These are phyloP conservation scores for Phytopythium delawarense DNA, from an alignment of 352 stramenopile genomes.

Conservation along the genomic window DNA sequence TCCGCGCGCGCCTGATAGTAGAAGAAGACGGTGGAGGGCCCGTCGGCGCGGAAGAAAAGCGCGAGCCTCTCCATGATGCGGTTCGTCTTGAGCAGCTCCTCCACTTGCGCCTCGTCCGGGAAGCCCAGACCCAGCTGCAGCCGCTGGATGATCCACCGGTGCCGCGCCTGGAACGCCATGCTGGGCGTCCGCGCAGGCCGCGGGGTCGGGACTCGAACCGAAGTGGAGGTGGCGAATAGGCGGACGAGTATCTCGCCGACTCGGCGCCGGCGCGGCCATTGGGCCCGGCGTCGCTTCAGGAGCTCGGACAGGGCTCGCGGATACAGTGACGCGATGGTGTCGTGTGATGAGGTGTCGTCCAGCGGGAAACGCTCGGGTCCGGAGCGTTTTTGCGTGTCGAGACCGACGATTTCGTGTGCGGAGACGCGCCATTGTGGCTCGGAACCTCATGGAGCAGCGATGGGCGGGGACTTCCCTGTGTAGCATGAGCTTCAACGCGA, in stretches of 20 bases:
- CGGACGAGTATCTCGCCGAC: background rate
- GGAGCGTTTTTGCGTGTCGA: too few relatives aligned
- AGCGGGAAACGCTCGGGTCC: too few relatives aligned
- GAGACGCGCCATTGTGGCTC: too few relatives aligned
- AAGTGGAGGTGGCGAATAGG: background rate
- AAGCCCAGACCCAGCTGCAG: conserved; percentile 73
- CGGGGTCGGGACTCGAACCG: too few relatives aligned
- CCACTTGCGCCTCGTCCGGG: conserved; percentile 63
- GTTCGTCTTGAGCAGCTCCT: conserved; percentile 78
- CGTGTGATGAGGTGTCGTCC: too few relatives aligned
- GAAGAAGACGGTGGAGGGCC: conserved; percentile 73
- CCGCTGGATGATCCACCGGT: conserved; percentile 84
- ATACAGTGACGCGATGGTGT: background rate
- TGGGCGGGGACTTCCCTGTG: too few relatives aligned
- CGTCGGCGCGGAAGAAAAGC: conserved; percentile 67
- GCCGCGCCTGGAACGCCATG: conserved; percentile 84
- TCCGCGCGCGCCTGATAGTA: conserved; percentile 54
- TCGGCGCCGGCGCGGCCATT: background rate
- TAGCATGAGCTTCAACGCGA: too few relatives aligned
- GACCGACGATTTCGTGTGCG: too few relatives aligned
- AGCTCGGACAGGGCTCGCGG: background rate
- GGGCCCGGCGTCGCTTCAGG: background rate
- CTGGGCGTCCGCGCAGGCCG: background rate
- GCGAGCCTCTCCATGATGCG: conserved; percentile 73
- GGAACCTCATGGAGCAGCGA: too few relatives aligned